Evolutionary conservation across 306 rosid genomes (phyloP), one percentile per base, ranked within the genome.

Genomic region (Hippophae rhamnoides): DNA sequence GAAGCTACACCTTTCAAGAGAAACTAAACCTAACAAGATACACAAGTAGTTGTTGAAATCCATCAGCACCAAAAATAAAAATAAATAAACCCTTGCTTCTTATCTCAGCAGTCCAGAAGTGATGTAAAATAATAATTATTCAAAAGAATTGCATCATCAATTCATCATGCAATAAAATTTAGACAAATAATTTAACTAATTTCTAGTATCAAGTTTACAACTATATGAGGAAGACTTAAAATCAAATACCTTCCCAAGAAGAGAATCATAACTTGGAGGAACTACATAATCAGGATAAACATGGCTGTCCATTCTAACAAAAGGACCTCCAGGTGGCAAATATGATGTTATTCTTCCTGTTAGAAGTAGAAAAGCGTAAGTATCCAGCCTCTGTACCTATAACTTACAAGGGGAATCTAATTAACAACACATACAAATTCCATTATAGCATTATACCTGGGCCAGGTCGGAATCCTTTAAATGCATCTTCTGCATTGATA

Each of bases 301-400:
- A 75, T 92, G 96, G 69, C 99, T 92, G 75, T 92, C 99, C 99
- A 92, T 92, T 79, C 99, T 82, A 51, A 92, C 99, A 80, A 92
- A 92, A 62, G 99, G 99, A 25, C 99, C 99, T 63, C 99, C 96
- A 54, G 99, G 79, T 7, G 99, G 99, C 78, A 92, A 66, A 79
- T 92, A 88, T 43, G 96, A 83, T 55, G 96, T 87, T 73, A 92
- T 92, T 82, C 88, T 92, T 69, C 99, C 99, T 92, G 89, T 66
- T 62, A 56, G 42, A 58, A 55, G 51, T 51, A 38, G 43, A 75
- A 62, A 44, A 44, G n/a, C 4, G 23, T 1, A 13, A 42, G 13
- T 13, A 43, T 23, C 11, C 13, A 56, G 42, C 38, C 38, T 31
- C 38, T 31, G 4, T 31, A 31, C 38, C 5, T 31, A 31, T 31